These are phyloP conservation scores for Diaporthe aspalathi DNA, from an alignment of 2,329 filamentous ascomycete species.

Conservation along the genomic window DNA sequence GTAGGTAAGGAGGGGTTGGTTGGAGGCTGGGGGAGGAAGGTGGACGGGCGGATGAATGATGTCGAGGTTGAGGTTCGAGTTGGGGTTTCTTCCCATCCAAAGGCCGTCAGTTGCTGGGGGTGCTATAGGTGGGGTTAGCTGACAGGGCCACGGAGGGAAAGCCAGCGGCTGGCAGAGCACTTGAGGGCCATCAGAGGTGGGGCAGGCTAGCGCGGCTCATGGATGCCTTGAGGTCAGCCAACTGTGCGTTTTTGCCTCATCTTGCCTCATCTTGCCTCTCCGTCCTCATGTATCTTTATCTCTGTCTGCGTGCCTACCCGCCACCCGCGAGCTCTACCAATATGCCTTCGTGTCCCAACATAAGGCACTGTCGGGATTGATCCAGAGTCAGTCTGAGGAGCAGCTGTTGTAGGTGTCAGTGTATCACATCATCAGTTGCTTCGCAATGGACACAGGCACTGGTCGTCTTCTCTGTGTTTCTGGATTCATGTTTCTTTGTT, in stretches of 20 bases:
- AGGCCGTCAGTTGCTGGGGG: slow-evolving; percentile 15
- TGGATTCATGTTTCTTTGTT: slow-evolving; percentile 10
- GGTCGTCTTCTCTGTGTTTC: background rate
- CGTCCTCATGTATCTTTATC: no score
- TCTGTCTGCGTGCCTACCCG: background rate
- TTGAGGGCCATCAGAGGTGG: slow-evolving; percentile 17
- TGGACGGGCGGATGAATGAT: slow-evolving; percentile 10
- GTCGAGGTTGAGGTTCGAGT: slow-evolving; percentile 34
- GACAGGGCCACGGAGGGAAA: slow-evolving; percentile 16
- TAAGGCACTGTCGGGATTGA: background rate
- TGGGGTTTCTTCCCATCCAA: slow-evolving; percentile 15
- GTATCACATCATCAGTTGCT: background rate
- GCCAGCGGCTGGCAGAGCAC: slow-evolving; percentile 29
- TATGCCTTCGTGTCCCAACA: background rate
- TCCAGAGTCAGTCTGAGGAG: background rate
- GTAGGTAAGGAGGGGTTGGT: slow-evolving; percentile 12
- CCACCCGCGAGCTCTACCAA: background rate
- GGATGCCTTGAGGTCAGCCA: slow-evolving; percentile 30
- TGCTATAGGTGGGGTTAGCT: slow-evolving; percentile 25
- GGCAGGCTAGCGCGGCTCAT: slow-evolving; percentile 33
- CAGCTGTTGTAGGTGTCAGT: background rate
- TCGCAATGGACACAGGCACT: background rate
- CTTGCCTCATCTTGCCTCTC: background rate
- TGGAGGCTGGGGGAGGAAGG: slow-evolving; percentile 35
- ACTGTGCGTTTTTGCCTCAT: background rate